A percentile compares a stretch with the other conserved stretches of the same genome.
These are phyloP conservation scores for Urtica urens DNA, from an alignment of 306 rosid species.

Conservation along the genomic window DNA sequence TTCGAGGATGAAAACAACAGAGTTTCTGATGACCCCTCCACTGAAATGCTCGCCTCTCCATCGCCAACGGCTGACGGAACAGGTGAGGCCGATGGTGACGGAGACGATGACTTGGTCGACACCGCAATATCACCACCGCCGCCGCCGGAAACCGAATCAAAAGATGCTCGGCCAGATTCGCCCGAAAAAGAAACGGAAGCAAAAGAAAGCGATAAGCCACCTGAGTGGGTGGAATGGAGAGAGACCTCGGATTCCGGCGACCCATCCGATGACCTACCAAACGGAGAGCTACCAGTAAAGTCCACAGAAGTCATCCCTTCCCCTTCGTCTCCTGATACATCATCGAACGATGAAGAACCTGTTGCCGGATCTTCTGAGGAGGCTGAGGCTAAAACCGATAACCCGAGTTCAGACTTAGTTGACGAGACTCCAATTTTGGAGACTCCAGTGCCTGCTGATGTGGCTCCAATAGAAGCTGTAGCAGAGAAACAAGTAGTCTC, in stretches of 20 bases:
- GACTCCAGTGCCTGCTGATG: constrained; percentile 22
- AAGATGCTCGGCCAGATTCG: constrained; percentile 4
- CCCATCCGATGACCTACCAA: constrained; percentile 49
- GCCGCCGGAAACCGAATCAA: constrained; percentile 38
- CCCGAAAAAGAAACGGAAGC: constrained; percentile 19
- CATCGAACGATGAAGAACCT: constrained; percentile 22
- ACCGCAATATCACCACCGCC: constrained; percentile 69
- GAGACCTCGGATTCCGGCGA: constrained; percentile 68
- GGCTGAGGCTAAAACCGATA: constrained; percentile 7
- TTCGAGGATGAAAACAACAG: constrained; percentile 71
- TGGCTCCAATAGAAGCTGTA: constrained; percentile 17
- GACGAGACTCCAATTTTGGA: background rate
- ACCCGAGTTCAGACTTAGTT: background rate
- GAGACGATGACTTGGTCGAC: constrained; percentile 64
- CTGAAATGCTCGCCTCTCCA: constrained; percentile 57
- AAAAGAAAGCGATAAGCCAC: constrained; percentile 64
- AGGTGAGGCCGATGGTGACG: constrained; percentile 22
- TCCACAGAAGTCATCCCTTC: constrained; percentile 29
- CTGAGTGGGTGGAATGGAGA: constrained; percentile 99
- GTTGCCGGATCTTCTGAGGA: constrained; percentile 24
- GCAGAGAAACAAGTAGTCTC: constrained; percentile 21
- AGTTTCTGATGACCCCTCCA: constrained; percentile 54
- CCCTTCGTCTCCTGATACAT: constrained; percentile 29
- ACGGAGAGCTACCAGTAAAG: constrained; percentile 46
- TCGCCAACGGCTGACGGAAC: constrained; percentile 54